Evolutionary conservation across 768 basidiomycete genomes (phyloP).

Genomic region (Sutorius australiensis): DNA sequence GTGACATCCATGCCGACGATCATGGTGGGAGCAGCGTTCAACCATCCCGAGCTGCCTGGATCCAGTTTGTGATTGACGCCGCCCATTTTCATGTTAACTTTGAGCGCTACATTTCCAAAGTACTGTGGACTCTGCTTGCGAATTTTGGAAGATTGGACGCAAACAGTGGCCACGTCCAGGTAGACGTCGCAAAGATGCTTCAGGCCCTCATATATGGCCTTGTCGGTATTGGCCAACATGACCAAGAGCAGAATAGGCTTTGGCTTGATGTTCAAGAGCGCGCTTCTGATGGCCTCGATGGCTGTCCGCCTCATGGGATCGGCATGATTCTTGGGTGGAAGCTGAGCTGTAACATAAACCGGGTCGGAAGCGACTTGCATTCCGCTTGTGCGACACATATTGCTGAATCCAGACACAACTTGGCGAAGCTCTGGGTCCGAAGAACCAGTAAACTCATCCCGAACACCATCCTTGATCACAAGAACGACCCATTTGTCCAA

Average conservation of each 20-base stretch:
- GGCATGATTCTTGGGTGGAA: constrained; percentile 48
- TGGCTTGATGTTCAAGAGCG: constrained; percentile 36
- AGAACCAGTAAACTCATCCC: constrained; percentile 57
- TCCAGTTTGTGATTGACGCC: constrained; percentile 50
- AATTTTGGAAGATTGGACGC: constrained; percentile 70
- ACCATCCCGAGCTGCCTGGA: constrained; percentile 34
- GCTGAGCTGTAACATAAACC: constrained; percentile 33
- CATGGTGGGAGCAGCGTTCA: constrained; percentile 44
- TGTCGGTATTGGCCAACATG: constrained; percentile 45
- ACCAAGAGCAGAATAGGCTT: constrained; percentile 46
- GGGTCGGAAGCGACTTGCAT: constrained; percentile 44
- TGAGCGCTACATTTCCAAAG: constrained; percentile 53
- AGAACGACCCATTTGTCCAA: constrained; percentile 67
- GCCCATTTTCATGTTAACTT: constrained; percentile 54
- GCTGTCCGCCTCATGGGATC: constrained; percentile 56
- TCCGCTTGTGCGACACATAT: constrained; percentile 63
- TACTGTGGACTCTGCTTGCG: constrained; percentile 57
- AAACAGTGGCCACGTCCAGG: constrained; percentile 58
- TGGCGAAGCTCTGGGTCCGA: constrained; percentile 50
- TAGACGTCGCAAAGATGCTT: constrained; percentile 51
- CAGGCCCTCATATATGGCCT: constrained; percentile 47
- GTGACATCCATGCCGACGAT: constrained; percentile 64
- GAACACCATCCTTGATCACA: constrained; percentile 56
- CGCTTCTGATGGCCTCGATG: constrained; percentile 40
- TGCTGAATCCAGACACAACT: constrained; percentile 49